Base-by-base conservation (phyloP, 805 yeast species). In the Metschnikowia santaceciliae region DNA sequence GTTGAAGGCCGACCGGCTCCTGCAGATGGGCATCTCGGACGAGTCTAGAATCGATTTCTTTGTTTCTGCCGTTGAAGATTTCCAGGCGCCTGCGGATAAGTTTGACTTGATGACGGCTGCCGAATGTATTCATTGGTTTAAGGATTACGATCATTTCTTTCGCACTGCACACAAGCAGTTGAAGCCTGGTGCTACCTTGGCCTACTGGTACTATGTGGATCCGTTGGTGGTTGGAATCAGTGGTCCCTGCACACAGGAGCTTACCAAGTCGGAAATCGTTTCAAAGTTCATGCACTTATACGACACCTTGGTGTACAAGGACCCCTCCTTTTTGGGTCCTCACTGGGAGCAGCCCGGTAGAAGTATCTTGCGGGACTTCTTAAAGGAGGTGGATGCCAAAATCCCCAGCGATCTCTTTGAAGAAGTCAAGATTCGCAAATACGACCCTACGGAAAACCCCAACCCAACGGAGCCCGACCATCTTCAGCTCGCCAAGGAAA, bases 271-370 rank as follows among this genome's bases (percentile, higher is more conserved):
- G 4, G 61, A 59, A 6, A 54, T 57, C 3, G 47, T 67, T 14
- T 34, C 56, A 20, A 61, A 50, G 37, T 70, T 71, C 1, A 47
- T 54, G 30, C 55, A 61, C 8, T 52, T 67, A 19, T 71, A 76
- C 68, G 59, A 65, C 40, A 66, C 72, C 39, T 66, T 71, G 45
- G 71, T 68, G 5, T 79, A 79, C 55, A 74, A 71, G 26, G 71
- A 69, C 44, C 71, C 77, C 0, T 61, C 65, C 2, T 69, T 61
- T 41, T 63, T 86, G 42, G 91, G 91, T 0, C 82, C 83, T 0
- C 81, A 81, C 62, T 91, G 97, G 97, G 87, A 88, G 59, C 86
- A 85, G 57, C 94, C 96, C 0, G 97, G 97, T 0, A 72, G 96
- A 44, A 48, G 61, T 5, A 68, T 78, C 13, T 65, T 91, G 33